A percentile compares a stretch with the other conserved stretches of the same genome.
Conservation (phyloP, 2,329 filamentous ascomycete species). For the Cercospora sp. region DNA sequence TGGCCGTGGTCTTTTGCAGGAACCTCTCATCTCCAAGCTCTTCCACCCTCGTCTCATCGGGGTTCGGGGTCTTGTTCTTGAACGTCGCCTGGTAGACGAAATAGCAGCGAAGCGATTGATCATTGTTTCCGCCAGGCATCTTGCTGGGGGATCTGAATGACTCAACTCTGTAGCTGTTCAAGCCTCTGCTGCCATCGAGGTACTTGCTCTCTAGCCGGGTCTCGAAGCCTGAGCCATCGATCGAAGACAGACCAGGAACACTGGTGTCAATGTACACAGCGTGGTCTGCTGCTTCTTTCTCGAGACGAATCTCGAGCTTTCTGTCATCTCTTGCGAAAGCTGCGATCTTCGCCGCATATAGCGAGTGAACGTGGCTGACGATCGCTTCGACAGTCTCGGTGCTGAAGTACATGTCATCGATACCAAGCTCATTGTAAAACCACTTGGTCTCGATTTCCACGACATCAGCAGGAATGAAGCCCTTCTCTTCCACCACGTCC, state of each 20-base stretch:
- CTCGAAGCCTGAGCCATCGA: slow-evolving; percentile 86
- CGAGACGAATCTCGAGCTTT: slow-evolving; percentile 87
- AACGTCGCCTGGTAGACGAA: slow-evolving; percentile 98
- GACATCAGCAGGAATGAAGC: slow-evolving; percentile 82
- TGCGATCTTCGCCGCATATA: slow-evolving; percentile 95
- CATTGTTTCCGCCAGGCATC: slow-evolving; percentile 67
- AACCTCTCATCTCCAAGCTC: slow-evolving; percentile 92
- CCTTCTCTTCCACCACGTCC: slow-evolving; percentile 72
- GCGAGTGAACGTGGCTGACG: slow-evolving; percentile 88
- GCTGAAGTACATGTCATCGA: slow-evolving; percentile 97
- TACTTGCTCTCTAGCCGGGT: slow-evolving; percentile 94
- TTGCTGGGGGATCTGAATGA: slow-evolving; percentile 90
- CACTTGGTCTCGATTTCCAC: slow-evolving; percentile 84
- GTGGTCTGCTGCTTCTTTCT: slow-evolving; percentile 92
- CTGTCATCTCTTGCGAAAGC: slow-evolving; percentile 92
- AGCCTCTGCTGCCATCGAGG: slow-evolving; percentile 71
- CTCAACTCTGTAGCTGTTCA: slow-evolving; percentile 86
- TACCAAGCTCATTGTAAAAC: slow-evolving; percentile 98
- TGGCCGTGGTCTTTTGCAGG: slow-evolving; percentile 90
- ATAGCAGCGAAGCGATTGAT: slow-evolving; percentile 90
- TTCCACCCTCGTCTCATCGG: slow-evolving; percentile 83
- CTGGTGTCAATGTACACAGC: slow-evolving; percentile 99
- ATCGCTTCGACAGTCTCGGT: slow-evolving; percentile 85
- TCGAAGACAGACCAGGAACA: slow-evolving; percentile 75
- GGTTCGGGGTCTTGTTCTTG: slow-evolving; percentile 68